Evolutionary conservation across 2,329 filamentous ascomycete genomes (phyloP).

Genomic region (Calcarisporium arbuscula): DNA sequence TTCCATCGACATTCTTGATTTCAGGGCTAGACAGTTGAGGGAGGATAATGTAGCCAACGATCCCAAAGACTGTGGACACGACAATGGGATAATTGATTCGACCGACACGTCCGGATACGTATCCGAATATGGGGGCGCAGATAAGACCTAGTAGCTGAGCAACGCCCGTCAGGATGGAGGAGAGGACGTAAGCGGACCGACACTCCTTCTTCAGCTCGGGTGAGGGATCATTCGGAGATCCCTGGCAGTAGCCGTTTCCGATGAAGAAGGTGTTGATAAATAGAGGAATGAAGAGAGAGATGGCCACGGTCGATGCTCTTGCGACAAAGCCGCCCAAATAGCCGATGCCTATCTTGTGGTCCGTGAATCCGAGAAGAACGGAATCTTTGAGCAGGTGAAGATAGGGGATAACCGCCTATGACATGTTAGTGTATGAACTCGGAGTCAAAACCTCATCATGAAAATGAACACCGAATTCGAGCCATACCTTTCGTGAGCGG

Average conservation of each 20-base stretch:
- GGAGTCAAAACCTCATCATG: neutral
- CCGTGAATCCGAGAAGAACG: constrained; percentile 64
- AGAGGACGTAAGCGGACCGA: constrained; percentile 77
- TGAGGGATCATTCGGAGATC: constrained; percentile 55
- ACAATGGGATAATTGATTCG: constrained; percentile 69
- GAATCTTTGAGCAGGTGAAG: constrained; percentile 55
- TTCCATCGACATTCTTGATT: constrained; percentile 54
- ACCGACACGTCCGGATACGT: constrained; percentile 62
- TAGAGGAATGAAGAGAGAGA: constrained; percentile 89
- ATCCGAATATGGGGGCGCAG: constrained; percentile 82
- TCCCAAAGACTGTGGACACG: constrained; percentile 63
- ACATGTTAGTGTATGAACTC: constrained; percentile 13
- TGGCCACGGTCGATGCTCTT: constrained; percentile 87
- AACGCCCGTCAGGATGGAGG: constrained; percentile 79
- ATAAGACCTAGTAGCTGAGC: constrained; percentile 83
- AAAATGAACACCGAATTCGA: neutral
- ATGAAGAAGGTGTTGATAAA: constrained; percentile 91
- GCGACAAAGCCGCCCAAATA: constrained; percentile 95
- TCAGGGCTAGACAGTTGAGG: constrained; percentile 74
- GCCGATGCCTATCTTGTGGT: constrained; percentile 74
- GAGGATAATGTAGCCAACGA: constrained; percentile 72
- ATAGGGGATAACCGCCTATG: constrained; percentile 44
- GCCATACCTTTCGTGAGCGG: constrained; percentile 19
- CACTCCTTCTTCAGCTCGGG: constrained; percentile 81
- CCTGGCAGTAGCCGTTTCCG: constrained; percentile 68